phyloP scores from a whole-genome alignment of 495 filamentous ascomycete genomes.

The Neurospora sp. region DNA sequence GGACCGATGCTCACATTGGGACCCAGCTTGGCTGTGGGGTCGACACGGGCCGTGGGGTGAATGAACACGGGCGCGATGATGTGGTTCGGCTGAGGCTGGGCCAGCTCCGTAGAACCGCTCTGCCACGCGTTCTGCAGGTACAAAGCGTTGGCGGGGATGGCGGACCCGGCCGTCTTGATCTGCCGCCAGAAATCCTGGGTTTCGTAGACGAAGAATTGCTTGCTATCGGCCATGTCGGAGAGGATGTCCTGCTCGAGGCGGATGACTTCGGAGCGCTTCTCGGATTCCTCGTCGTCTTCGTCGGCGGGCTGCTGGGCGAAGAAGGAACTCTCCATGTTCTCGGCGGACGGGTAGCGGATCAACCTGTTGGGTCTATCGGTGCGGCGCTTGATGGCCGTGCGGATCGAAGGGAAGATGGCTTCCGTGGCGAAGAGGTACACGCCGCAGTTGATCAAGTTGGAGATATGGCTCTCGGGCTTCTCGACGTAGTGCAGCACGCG shows the following conservation, averaged over 20 bases:
- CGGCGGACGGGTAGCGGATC: constrained; percentile 86
- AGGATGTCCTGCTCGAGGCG: constrained; percentile 97
- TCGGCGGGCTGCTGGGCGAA: constrained; percentile 40
- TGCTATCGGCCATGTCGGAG: constrained; percentile 90
- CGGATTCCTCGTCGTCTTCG: constrained; percentile 59
- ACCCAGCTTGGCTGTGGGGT: constrained; percentile 91
- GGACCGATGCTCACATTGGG: constrained; percentile 96
- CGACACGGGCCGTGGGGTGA: constrained; percentile 86
- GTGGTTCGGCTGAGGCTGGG: constrained; percentile 64
- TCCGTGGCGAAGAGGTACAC: constrained; percentile 96
- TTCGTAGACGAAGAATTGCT: constrained; percentile 97
- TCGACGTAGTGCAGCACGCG: constrained; percentile 98
- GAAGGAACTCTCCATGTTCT: constrained; percentile 79
- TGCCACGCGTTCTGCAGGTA: constrained; percentile 96
- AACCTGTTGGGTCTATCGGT: constrained; percentile 77
- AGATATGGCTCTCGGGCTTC: constrained; percentile 97
- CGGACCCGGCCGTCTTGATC: constrained; percentile 98
- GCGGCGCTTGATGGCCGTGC: constrained; percentile 90
- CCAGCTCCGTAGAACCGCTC: constrained; percentile 64
- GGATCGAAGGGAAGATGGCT: constrained; percentile 93
- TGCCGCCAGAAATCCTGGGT: constrained; percentile 99
- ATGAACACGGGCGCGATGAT: constrained; percentile 95
- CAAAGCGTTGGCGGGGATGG: constrained; percentile 92
- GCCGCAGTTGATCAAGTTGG: constrained; percentile 98
- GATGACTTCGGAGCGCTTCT: constrained; percentile 74